Percentiles rank a stretch among this genome's conserved stretches.
Evolutionary conservation across 805 yeast genomes (phyloP).

Genomic region (Wickerhamomyces bovis): DNA sequence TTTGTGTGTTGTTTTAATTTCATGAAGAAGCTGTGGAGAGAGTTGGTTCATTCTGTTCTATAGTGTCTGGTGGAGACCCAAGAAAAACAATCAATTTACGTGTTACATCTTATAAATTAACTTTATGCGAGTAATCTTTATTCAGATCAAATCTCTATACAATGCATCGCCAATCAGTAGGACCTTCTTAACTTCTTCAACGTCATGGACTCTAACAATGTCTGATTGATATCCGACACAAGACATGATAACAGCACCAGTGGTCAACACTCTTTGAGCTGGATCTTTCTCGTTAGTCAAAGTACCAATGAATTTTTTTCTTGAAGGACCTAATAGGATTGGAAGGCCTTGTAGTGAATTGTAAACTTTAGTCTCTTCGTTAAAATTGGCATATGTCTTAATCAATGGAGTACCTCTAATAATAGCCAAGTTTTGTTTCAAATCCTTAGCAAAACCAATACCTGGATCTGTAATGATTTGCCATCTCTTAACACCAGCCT

Average conservation of each 20-base stretch:
- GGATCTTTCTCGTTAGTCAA: constrained; percentile 55
- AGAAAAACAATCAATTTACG: neutral
- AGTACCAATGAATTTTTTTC: constrained; percentile 81
- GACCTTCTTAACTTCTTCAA: constrained; percentile 48
- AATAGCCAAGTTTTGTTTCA: constrained; percentile 61
- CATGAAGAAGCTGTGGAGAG: neutral
- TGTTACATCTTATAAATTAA: neutral
- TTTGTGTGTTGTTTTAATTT: neutral
- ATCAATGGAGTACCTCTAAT: constrained; percentile 43
- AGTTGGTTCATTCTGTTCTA: neutral
- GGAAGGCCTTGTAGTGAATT: constrained; percentile 39
- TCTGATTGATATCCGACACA: constrained; percentile 70
- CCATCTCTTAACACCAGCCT: constrained; percentile 74
- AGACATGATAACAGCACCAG: constrained; percentile 69
- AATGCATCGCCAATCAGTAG: constrained; percentile 68
- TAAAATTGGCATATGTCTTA: constrained; percentile 43
- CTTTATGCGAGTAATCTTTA: too few relatives aligned
- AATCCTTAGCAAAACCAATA: constrained; percentile 86
- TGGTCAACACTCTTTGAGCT: constrained; percentile 62
- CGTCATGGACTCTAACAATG: constrained; percentile 87
- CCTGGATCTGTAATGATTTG: constrained; percentile 94
- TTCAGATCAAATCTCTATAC: constrained; percentile 33
- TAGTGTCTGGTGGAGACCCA: neutral
- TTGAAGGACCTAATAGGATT: constrained; percentile 77
- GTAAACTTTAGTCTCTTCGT: constrained; percentile 17